Percentiles rank a stretch among this genome's conserved stretches.
Evolutionary conservation across 2,329 filamentous ascomycete species (phyloP).

Genomic region (Colletotrichum sp.): DNA sequence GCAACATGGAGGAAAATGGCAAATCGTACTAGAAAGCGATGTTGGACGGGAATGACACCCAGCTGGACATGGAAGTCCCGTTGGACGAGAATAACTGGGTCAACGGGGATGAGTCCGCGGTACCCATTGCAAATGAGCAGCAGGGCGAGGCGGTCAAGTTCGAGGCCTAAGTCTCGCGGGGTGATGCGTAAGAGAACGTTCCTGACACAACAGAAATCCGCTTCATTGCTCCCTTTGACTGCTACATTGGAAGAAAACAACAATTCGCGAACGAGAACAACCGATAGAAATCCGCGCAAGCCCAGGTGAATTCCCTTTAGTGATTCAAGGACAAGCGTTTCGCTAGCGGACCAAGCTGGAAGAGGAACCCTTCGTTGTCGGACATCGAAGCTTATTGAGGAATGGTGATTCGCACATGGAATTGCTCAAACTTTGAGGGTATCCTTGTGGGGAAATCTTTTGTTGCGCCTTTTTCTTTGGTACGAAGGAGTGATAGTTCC

Average conservation of each 20-base stretch:
- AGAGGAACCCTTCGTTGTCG: fast-evolving
- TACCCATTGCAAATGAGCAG: neutral
- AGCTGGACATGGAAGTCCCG: no score
- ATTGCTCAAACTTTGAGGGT: neutral
- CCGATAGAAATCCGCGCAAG: neutral
- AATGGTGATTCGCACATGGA: neutral
- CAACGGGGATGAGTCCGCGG: neutral
- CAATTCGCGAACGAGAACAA: no score
- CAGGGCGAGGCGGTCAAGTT: neutral
- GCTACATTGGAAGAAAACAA: neutral
- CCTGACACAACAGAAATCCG: fast-evolving
- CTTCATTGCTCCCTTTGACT: neutral
- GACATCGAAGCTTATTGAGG: neutral
- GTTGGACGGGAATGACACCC: neutral
- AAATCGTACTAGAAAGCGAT: no score
- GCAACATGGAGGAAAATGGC: no score
- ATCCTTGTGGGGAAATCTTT: neutral
- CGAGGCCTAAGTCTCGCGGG: neutral
- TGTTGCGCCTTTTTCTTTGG: neutral
- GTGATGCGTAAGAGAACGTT: neutral
- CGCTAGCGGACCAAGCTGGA: fast-evolving
- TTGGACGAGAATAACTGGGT: neutral
- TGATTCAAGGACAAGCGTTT: neutral
- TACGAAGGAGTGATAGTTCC: neutral
- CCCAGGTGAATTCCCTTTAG: neutral